Evolutionary conservation across 495 filamentous ascomycete genomes (phyloP).

Genomic region (Aspergillus conjunctus): DNA sequence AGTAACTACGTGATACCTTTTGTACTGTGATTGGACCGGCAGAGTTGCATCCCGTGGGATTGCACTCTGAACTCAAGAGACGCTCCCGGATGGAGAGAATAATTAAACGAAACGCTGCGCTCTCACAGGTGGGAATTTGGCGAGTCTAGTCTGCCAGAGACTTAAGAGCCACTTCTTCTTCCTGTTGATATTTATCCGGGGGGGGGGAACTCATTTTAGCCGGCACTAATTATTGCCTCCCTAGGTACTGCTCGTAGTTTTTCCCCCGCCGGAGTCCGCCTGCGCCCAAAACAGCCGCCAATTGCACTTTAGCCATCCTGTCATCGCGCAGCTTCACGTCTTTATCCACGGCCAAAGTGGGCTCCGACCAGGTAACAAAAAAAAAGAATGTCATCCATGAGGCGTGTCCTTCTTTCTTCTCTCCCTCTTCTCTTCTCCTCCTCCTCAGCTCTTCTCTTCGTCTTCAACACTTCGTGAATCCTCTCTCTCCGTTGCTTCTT

Average conservation of each 20-base stretch:
- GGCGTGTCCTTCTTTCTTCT: constrained; percentile 6
- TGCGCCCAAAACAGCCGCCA: constrained; percentile 15
- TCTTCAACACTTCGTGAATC: constrained; percentile 8
- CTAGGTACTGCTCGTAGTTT: neutral
- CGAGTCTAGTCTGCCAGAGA: neutral
- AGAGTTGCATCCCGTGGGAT: neutral
- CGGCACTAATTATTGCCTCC: constrained; percentile 12
- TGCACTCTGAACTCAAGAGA: neutral
- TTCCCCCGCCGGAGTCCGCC: neutral
- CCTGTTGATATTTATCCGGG: constrained; percentile 16
- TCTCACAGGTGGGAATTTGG: constrained; percentile 14
- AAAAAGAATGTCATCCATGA: constrained; percentile 1
- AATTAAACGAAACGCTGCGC: neutral
- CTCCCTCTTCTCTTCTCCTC: constrained; percentile 6
- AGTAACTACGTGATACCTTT: neutral
- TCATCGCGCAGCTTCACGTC: neutral
- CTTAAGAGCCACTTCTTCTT: neutral
- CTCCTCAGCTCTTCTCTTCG: constrained; percentile 5
- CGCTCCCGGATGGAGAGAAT: neutral
- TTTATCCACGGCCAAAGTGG: constrained; percentile 13
- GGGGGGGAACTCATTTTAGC: constrained; percentile 18
- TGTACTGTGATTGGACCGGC: constrained; percentile 1
- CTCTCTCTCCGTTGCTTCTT: neutral
- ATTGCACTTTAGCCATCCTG: constrained; percentile 14
- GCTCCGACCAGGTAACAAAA: constrained; percentile 1